Conservation (phyloP, 139 green algal genomes). For the Monoraphidium neglectum region DNA sequence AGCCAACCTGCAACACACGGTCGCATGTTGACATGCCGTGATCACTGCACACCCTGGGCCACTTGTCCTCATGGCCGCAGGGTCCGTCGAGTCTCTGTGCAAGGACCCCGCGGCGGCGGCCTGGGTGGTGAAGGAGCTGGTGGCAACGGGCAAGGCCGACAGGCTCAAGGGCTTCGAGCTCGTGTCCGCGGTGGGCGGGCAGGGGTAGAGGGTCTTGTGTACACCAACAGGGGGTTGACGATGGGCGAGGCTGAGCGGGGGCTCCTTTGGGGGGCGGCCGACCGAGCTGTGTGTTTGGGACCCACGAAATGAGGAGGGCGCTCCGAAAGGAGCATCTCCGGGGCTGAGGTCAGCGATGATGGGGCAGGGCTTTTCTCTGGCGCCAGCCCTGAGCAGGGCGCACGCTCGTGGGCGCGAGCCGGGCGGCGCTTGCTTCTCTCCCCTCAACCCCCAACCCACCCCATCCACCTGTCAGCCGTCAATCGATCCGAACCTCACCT, state of each 20-base stretch:
- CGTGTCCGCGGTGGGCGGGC: slow-evolving; percentile 64
- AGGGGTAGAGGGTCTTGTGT: slow-evolving; percentile 29
- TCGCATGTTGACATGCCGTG: not conserved
- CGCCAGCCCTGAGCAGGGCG: too few relatives aligned
- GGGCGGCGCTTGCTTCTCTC: too few relatives aligned
- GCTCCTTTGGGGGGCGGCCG: too few relatives aligned
- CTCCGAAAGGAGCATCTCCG: too few relatives aligned
- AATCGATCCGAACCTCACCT: slow-evolving; percentile 44
- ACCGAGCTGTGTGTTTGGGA: not conserved
- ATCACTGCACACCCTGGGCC: too few relatives aligned
- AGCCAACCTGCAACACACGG: not conserved
- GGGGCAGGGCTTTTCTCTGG: too few relatives aligned
- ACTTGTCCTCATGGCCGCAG: not conserved
- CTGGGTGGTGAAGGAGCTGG: slow-evolving; percentile 49
- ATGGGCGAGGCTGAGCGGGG: not conserved
- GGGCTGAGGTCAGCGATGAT: too few relatives aligned
- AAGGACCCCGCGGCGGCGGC: slow-evolving; percentile 32
- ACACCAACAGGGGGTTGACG: not conserved
- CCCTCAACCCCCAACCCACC: too few relatives aligned
- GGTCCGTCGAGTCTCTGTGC: slow-evolving; percentile 36
- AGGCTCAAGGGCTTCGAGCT: slow-evolving; percentile 91
- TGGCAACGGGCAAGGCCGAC: slow-evolving; percentile 75
- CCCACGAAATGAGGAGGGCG: too few relatives aligned
- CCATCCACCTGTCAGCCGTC: slow-evolving; percentile 14
- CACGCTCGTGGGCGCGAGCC: too few relatives aligned